Conservation (phyloP, 495 filamentous ascomycete genomes). For the Neurospora sp. region DNA sequence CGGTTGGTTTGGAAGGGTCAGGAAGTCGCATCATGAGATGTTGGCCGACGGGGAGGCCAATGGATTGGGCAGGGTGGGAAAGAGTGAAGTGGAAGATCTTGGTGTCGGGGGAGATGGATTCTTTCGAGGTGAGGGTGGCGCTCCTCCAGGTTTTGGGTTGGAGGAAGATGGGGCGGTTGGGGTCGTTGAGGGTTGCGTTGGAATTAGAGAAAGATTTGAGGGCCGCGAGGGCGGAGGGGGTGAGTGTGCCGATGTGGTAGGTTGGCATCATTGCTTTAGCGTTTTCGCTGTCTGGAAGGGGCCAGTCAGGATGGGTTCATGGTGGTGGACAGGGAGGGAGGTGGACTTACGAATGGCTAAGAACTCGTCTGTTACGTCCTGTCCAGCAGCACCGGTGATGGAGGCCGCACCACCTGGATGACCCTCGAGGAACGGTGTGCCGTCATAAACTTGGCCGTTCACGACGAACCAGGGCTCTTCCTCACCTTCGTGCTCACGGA, state of each 20-base stretch:
- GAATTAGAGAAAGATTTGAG: slow-evolving; percentile 45
- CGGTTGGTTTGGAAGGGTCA: slow-evolving; percentile 50
- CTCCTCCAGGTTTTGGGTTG: slow-evolving; percentile 62
- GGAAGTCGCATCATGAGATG: slow-evolving; percentile 80
- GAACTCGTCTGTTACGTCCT: slow-evolving; percentile 89
- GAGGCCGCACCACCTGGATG: slow-evolving; percentile 88
- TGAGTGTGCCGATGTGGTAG: slow-evolving; percentile 77
- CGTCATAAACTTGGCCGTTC: slow-evolving; percentile 88
- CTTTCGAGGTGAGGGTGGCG: slow-evolving; percentile 55
- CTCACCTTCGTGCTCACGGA: slow-evolving; percentile 57
- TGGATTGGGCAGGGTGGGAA: slow-evolving; percentile 55
- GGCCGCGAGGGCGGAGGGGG: slow-evolving; percentile 66
- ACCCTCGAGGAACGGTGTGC: slow-evolving; percentile 68
- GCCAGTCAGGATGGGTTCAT: slow-evolving; percentile 1
- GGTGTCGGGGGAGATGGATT: slow-evolving; percentile 66
- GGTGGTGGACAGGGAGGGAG: background rate
- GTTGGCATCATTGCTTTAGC: slow-evolving; percentile 85
- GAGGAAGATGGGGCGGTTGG: slow-evolving; percentile 71
- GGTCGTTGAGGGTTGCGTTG: slow-evolving; percentile 30
- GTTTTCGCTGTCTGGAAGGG: slow-evolving; percentile 66
- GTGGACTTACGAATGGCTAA: slow-evolving; percentile 74
- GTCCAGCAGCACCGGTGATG: slow-evolving; percentile 73
- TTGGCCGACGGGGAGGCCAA: slow-evolving; percentile 81
- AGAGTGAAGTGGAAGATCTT: slow-evolving; percentile 75
- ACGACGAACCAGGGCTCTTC: slow-evolving; percentile 84